phyloP scores from a whole-genome alignment of 495 filamentous ascomycete species.

The Mycothermus thermophilus region DNA sequence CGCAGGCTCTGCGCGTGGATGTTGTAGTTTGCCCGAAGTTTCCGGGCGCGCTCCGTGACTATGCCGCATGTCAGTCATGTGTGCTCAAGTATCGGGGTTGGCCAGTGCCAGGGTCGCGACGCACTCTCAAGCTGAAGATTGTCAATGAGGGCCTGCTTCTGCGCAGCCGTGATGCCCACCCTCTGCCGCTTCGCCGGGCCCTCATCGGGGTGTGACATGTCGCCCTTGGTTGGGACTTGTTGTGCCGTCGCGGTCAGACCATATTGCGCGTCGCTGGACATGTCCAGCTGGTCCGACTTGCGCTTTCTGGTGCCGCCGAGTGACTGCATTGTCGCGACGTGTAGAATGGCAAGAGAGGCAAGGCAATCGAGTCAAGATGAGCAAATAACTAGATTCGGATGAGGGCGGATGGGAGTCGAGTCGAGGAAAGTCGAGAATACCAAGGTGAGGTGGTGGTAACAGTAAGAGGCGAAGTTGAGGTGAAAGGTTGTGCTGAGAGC shows the following conservation, averaged over 20 bases:
- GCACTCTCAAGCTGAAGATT: constrained; percentile 87
- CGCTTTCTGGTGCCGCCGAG: constrained; percentile 37
- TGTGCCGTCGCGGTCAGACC: constrained; percentile 17
- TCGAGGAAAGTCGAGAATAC: too few relatives aligned
- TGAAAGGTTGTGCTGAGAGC: too few relatives aligned
- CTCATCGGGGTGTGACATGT: constrained; percentile 30
- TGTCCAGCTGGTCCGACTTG: constrained; percentile 40
- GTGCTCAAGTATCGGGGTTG: neutral
- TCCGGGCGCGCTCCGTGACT: constrained; percentile 88
- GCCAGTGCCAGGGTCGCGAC: constrained; percentile 13
- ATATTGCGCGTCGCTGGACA: constrained; percentile 19
- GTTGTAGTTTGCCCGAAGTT: constrained; percentile 80
- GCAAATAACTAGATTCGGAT: too few relatives aligned
- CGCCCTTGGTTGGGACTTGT: constrained; percentile 28
- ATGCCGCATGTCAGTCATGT: constrained; percentile 10
- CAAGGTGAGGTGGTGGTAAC: too few relatives aligned
- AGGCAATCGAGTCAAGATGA: too few relatives aligned
- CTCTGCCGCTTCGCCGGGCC: constrained; percentile 48
- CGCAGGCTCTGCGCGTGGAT: constrained; percentile 73
- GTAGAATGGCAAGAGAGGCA: too few relatives aligned
- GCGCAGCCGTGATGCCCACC: constrained; percentile 53
- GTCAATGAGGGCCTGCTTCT: constrained; percentile 83
- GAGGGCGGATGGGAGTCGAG: too few relatives aligned
- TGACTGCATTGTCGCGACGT: neutral
- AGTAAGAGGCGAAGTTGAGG: too few relatives aligned